Evolutionary conservation across 2,329 filamentous ascomycete genomes (phyloP).

Genomic region (Gaeumannomyces sp.): DNA sequence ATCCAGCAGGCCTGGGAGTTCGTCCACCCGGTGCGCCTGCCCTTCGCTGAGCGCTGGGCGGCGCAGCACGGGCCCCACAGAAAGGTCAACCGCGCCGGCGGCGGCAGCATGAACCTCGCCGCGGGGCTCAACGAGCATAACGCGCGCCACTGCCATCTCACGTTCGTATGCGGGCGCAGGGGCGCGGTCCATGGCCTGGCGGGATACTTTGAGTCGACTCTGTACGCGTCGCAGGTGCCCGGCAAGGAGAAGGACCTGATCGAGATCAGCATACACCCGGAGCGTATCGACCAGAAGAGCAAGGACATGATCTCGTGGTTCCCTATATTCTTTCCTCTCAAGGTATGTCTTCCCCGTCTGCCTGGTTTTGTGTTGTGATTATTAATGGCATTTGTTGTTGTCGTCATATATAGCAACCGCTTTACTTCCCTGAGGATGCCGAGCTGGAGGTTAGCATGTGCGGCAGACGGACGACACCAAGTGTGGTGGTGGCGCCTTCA

Average conservation of each 20-base stretch:
- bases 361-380: constrained; percentile 1
- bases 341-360: constrained; percentile 49
- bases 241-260: constrained; percentile 46
- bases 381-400: not conserved
- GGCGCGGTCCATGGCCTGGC: constrained; percentile 87
- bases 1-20: constrained; percentile 80
- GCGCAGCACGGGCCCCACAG: constrained; percentile 52
- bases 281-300: constrained; percentile 87
- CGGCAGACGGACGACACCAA: constrained; percentile 89
- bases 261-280: constrained; percentile 87
- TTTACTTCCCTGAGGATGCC: constrained; percentile 77
- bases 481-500: constrained; percentile 95
- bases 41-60: constrained; percentile 21
- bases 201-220: constrained; percentile 94
- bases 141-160: constrained; percentile 67
- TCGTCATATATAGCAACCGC: constrained; percentile 57
- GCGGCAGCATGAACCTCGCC: constrained; percentile 66
- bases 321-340: constrained; percentile 94
- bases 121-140: constrained; percentile 90
- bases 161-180: constrained; percentile 70
- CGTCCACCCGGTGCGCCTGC: constrained; percentile 60
- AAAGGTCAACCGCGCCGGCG: constrained; percentile 55
- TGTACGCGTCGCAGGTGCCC: constrained; percentile 58
- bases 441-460: constrained; percentile 92
- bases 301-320: constrained; percentile 99